Evolutionary conservation across 352 stramenopile genomes (phyloP), one percentile per base, ranked within the genome.

Genomic region (Pythium pectinolyticum): DNA sequence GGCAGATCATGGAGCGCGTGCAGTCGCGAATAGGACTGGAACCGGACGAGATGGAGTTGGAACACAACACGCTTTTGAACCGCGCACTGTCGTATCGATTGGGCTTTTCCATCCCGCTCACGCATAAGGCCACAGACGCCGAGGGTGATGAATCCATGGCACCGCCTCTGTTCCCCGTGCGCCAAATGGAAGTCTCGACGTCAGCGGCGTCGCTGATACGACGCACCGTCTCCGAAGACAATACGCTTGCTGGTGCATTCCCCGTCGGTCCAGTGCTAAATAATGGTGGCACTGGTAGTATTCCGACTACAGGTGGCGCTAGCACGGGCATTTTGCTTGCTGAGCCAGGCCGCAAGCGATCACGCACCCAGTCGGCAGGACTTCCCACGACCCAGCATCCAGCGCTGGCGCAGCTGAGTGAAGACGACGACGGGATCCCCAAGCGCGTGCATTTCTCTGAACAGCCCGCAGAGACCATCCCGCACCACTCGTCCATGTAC

Each of bases 21-120:
- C 67, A 69, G 14, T 74, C 69, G 34, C 76, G 78, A 20, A 70
- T 81, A 37, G 77, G 78, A 3, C 63, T 94, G 4, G 77, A 83
- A 17, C 63, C 43, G 14, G 80, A 89, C 10, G 84, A 93, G 56
- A 55, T 78, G 28, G 58, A 82, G 22, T 50, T 95, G 28, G 82
- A 93, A 61, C 73, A 85, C 46, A 95, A 95, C 57, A 95, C 86
- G 53, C 67, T 95, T 54, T 67, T 95, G 10, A 95, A 95, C 59
- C 76, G 72, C 30, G 82, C 86, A 57, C 73, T 95, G 60, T 80
- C 84, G 47, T 89, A 95, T 50, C 71, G 86, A 24, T 63, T 92
- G 37, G 86, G 90, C 58, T 72, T 92, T 2, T 91, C 82, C 8
- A 61, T 68, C 25, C 80, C 81, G 17, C 74, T 66, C 9, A 57